These are phyloP conservation scores for Tetradesmus obliquus DNA, from an alignment of 139 green algal genomes.

Conservation along the genomic window DNA sequence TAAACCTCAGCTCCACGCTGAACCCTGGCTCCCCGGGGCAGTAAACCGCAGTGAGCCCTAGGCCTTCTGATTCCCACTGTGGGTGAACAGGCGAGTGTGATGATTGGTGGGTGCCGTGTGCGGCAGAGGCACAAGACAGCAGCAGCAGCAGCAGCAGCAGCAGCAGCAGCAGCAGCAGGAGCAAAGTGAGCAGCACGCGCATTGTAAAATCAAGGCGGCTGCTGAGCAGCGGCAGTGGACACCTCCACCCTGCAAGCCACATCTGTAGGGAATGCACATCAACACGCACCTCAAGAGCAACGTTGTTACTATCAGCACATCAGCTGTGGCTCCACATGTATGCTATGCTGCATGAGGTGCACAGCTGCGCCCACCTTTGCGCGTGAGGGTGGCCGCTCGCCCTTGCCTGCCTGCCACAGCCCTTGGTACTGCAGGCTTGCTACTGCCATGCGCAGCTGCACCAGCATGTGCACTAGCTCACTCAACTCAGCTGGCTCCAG, in stretches of 20 bases:
- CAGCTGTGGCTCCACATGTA: too few species aligned
- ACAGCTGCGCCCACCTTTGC: background rate
- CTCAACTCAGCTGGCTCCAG: background rate
- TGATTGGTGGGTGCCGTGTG: background rate
- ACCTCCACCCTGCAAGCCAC: background rate
- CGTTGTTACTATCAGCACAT: background rate
- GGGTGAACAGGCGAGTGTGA: background rate
- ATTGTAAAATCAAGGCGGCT: background rate
- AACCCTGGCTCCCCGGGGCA: background rate
- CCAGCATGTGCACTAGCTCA: constrained; percentile 1
- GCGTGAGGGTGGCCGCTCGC: background rate
- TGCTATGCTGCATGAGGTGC: background rate
- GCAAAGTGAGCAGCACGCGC: background rate
- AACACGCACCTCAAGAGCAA: background rate
- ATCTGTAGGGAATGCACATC: background rate
- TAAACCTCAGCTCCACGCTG: background rate
- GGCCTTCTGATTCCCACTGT: background rate
- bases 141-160: background rate
- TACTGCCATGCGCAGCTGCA: constrained; percentile 5
- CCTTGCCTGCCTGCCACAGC: background rate
- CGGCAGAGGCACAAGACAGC: background rate
- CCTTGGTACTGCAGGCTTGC: background rate
- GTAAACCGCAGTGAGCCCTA: background rate
- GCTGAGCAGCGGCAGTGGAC: background rate
- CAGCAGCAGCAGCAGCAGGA: background rate